Percentiles rank a stretch among this genome's conserved stretches.
phyloP scores from a whole-genome alignment of 768 basidiomycete genomes.

The Lactarius sanguifluus region DNA sequence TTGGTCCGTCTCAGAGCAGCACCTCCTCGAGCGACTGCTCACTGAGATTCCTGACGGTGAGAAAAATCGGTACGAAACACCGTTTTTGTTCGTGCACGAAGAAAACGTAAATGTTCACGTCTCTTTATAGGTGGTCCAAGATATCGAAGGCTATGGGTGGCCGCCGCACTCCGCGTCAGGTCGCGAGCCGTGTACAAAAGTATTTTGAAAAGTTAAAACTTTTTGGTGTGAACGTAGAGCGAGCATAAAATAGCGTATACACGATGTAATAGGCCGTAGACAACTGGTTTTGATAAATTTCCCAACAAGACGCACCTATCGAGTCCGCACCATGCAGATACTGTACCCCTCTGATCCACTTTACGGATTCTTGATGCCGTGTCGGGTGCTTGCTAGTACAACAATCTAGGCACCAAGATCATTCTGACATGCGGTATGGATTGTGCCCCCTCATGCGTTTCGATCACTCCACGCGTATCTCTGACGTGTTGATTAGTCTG shows the following conservation, averaged over 20 bases:
- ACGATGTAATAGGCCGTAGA: too few species aligned
- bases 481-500: too few species aligned
- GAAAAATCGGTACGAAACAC: conserved; percentile 58
- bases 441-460: too few species aligned
- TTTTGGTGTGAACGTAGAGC: conserved; percentile 56
- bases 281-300: too few species aligned
- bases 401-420: too few species aligned
- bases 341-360: too few species aligned
- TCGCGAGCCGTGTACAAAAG: conserved; percentile 87
- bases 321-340: too few species aligned
- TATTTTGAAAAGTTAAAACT: conserved; percentile 82
- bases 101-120: conserved; percentile 11
- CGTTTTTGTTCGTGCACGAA: conserved; percentile 2
- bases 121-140: conserved; percentile 62
- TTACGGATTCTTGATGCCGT: too few species aligned
- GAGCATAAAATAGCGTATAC: background rate
- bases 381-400: too few species aligned
- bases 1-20: conserved; percentile 76
- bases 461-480: too few species aligned
- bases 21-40: conserved; percentile 68
- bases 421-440: too few species aligned
- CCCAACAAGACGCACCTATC: too few species aligned
- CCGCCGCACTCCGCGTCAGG: conserved; percentile 72
- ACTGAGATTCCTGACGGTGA: conserved; percentile 77
- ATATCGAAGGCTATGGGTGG: conserved; percentile 83